Evolutionary conservation across 106 monocot genomes (phyloP).

Genomic region (Dendrobium chrysotoxum): DNA sequence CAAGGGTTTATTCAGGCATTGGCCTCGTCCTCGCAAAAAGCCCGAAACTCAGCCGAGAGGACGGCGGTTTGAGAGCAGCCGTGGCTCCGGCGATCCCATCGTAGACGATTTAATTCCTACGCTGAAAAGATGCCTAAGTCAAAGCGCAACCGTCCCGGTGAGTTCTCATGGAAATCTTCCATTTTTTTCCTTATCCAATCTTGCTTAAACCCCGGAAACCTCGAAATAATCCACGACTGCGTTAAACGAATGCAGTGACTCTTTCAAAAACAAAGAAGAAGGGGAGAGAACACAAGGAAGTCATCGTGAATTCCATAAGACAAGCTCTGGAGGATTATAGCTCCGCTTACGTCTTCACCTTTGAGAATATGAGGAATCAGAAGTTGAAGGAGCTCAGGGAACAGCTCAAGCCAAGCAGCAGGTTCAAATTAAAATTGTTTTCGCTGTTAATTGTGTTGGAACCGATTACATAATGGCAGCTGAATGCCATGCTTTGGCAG

Average conservation of each 20-base stretch:
- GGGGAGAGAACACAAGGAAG: constrained; percentile 74
- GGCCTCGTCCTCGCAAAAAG: background rate
- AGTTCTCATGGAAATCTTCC: constrained; percentile 4
- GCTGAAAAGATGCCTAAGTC: constrained; percentile 67
- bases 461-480: background rate
- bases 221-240: background rate
- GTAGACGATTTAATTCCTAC: background rate
- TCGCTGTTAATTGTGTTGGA: background rate
- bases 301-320: constrained; percentile 46
- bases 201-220: background rate
- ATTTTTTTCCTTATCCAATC: background rate
- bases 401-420: constrained; percentile 76
- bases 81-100: too few species aligned
- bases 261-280: constrained; percentile 97
- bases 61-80: background rate
- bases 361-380: constrained; percentile 91
- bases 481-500: constrained; percentile 17
- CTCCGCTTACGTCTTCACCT: constrained; percentile 68
- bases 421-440: constrained; percentile 25
- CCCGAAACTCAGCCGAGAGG: background rate
- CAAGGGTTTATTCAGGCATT: background rate
- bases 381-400: constrained; percentile 89
- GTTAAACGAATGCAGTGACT: constrained; percentile 51
- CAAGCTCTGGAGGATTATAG: constrained; percentile 59
- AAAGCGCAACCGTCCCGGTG: constrained; percentile 62